Evolutionary conservation across 768 basidiomycete genomes (phyloP).

Genomic region (Candolleomyces eurysporus): DNA sequence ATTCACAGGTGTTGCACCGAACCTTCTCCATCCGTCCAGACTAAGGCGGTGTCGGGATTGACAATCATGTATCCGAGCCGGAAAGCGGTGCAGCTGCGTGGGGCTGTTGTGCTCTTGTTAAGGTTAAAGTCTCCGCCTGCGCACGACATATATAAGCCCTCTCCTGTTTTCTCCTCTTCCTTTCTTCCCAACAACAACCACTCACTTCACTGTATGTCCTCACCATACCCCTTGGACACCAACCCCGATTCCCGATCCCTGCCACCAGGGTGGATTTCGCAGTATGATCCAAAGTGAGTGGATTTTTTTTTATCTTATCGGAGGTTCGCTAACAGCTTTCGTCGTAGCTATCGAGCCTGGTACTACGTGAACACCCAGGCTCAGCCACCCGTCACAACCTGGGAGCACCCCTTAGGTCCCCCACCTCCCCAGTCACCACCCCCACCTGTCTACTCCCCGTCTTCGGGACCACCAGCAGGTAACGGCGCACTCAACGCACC

Average conservation of each 20-base stretch:
- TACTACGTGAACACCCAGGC: conserved; percentile 73
- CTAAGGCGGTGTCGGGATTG: not conserved
- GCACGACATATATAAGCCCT: conserved; percentile 5
- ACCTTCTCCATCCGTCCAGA: not conserved
- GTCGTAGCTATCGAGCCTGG: conserved; percentile 36
- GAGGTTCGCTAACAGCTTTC: conserved; percentile 1
- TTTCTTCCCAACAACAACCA: conserved; percentile 16
- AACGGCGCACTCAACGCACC: conserved; percentile 8
- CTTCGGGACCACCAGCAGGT: conserved; percentile 20
- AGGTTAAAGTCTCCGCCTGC: not conserved
- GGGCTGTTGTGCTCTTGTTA: not conserved
- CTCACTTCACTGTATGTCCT: conserved; percentile 44
- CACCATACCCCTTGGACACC: conserved; percentile 30
- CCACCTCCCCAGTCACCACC: conserved; percentile 38
- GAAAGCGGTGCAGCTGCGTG: conserved; percentile 3
- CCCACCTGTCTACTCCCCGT: conserved; percentile 46
- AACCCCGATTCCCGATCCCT: conserved; percentile 62
- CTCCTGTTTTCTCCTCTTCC: conserved; percentile 7
- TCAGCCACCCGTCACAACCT: conserved; percentile 61
- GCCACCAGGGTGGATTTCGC: conserved; percentile 66
- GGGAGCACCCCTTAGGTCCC: conserved; percentile 65
- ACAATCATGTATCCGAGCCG: not conserved
- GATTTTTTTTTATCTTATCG: conserved; percentile 18
- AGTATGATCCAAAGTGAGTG: conserved; percentile 67
- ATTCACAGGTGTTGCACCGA: not conserved